Evolutionary conservation across 495 filamentous ascomycete genomes (phyloP).

Genomic region (Neurospora sp.): DNA sequence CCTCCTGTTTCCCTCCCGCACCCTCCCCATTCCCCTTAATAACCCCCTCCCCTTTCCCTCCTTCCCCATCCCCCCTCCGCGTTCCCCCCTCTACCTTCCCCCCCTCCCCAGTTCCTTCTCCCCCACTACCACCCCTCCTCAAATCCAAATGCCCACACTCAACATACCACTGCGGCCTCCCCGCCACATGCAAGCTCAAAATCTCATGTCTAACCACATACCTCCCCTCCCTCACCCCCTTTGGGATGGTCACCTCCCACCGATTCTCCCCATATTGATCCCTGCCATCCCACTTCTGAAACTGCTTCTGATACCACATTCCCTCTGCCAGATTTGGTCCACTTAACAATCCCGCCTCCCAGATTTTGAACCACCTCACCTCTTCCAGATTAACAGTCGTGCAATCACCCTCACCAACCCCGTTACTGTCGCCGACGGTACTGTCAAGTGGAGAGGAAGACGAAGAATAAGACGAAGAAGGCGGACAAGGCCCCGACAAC

Average conservation of each 20-base stretch:
- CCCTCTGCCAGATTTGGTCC: conserved; percentile 38
- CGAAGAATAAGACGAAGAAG: no score
- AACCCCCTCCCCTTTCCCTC: no score
- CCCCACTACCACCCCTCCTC: background rate
- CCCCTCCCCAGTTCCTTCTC: background rate
- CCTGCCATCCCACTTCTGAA: conserved; percentile 39
- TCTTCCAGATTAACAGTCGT: conserved; percentile 27
- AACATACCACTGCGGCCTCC: conserved; percentile 46
- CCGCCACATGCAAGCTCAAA: conserved; percentile 41
- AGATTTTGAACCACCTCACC: conserved; percentile 43
- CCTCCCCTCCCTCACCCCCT: conserved; percentile 33
- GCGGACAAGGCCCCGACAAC: conserved; percentile 9
- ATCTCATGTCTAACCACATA: conserved; percentile 49
- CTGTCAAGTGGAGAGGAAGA: no score
- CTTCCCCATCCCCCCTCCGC: no score
- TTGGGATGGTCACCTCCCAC: conserved; percentile 42
- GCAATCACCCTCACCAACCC: conserved; percentile 15
- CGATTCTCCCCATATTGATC: conserved; percentile 22
- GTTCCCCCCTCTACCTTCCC: no score
- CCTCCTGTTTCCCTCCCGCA: no score
- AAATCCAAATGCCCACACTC: conserved; percentile 46
- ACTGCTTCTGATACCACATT: conserved; percentile 41
- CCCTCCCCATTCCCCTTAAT: no score
- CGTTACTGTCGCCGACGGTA: no score
- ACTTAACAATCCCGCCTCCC: conserved; percentile 37